A percentile compares a stretch with the other conserved stretches of the same genome.
Conservation (phyloP, 1,284 basidiomycete genomes). For the Cutaneotrichosporon cutaneum region DNA sequence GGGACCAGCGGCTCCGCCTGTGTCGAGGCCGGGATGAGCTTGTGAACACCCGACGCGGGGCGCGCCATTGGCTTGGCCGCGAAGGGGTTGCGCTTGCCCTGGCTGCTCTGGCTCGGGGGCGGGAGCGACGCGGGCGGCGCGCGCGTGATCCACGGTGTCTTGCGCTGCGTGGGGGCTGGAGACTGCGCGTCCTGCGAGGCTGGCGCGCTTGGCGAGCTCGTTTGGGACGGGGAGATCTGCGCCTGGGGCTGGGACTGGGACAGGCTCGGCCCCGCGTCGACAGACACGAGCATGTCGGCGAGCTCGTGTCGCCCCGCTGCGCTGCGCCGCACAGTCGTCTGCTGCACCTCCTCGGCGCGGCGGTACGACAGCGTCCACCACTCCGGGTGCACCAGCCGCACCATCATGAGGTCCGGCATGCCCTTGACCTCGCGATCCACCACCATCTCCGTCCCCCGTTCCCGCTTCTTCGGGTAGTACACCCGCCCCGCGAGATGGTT, state of each 20-base stretch:
- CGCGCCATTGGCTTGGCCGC: neutral
- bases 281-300: neutral
- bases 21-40: neutral
- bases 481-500: neutral
- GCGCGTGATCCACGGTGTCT: neutral
- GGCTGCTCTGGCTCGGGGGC: neutral
- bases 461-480: neutral
- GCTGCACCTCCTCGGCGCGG: neutral
- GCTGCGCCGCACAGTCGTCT: neutral
- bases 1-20: neutral
- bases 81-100: neutral
- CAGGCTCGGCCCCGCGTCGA: neutral
- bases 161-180: neutral
- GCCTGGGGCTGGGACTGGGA: neutral
- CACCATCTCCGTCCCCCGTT: neutral
- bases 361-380: slow-evolving; percentile 29
- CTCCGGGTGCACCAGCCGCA: slow-evolving; percentile 34
- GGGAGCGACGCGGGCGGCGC: neutral
- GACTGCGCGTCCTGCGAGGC: neutral
- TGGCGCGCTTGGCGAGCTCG: no score
- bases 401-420: slow-evolving; percentile 34
- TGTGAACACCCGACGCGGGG: neutral
- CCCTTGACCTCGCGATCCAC: neutral
- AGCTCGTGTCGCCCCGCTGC: neutral
- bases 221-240: neutral